phyloP scores from a whole-genome alignment of 768 basidiomycete species.

The Auriscalpium orientale region DNA sequence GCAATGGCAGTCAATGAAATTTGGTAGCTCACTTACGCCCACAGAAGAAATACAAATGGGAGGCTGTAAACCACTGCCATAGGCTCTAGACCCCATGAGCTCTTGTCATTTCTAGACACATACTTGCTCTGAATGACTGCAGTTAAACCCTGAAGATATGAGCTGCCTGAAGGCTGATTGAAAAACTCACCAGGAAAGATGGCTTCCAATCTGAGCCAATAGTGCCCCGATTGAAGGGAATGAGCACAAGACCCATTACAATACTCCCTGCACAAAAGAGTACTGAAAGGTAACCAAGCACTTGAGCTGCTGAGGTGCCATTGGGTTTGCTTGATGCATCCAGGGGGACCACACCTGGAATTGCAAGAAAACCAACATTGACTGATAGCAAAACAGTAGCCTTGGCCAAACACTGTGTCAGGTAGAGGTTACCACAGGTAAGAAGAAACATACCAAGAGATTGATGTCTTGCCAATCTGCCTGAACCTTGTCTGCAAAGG shows the following conservation, averaged over 20 bases:
- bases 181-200: constrained; percentile 1
- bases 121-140: constrained; percentile 16
- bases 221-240: constrained; percentile 6
- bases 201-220: neutral
- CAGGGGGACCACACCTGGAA: constrained; percentile 1
- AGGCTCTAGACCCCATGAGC: constrained; percentile 37
- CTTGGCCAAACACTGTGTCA: neutral
- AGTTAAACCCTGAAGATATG: constrained; percentile 25
- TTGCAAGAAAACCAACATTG: constrained; percentile 8
- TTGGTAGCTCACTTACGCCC: constrained; percentile 37
- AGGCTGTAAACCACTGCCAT: constrained; percentile 48
- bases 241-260: constrained; percentile 6
- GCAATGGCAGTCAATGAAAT: too few relatives aligned
- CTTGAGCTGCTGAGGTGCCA: neutral
- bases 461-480: constrained; percentile 9
- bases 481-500: constrained; percentile 1
- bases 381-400: constrained; percentile 6
- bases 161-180: constrained; percentile 28
- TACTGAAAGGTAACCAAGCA: constrained; percentile 6
- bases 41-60: constrained; percentile 51
- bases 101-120: constrained; percentile 18
- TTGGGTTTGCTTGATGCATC: neutral
- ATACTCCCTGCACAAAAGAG: constrained; percentile 6
- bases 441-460: neutral
- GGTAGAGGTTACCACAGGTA: too few relatives aligned